Conservation (phyloP, 2,329 filamentous ascomycete genomes). For the Coniosporium uncinatum region DNA sequence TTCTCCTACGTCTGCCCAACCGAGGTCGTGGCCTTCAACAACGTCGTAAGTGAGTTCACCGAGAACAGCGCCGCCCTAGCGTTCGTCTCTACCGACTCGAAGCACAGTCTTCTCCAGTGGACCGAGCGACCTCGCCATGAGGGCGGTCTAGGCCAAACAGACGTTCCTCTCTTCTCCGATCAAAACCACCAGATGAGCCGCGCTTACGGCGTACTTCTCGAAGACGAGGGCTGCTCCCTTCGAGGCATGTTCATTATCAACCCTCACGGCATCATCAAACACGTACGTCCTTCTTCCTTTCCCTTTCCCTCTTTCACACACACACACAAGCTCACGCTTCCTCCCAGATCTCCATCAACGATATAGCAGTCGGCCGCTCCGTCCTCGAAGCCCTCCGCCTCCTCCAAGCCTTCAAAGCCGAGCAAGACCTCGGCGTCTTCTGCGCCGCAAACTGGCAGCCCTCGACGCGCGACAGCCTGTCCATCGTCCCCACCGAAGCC, state of each 20-base stretch:
- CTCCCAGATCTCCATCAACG: constrained; percentile 18
- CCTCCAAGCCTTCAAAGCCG: constrained; percentile 21
- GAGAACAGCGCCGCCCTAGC: constrained; percentile 32
- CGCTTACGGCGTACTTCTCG: constrained; percentile 20
- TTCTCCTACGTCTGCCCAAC: constrained; percentile 32
- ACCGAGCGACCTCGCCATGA: constrained; percentile 19
- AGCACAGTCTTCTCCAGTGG: constrained; percentile 21
- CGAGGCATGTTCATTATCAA: constrained; percentile 22
- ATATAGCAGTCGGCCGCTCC: constrained; percentile 19
- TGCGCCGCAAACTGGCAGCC: constrained; percentile 23
- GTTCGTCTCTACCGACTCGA: constrained; percentile 22
- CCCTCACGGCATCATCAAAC: constrained; percentile 17
- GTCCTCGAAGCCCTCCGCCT: constrained; percentile 21
- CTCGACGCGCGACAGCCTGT: constrained; percentile 8
- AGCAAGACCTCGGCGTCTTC: constrained; percentile 19
- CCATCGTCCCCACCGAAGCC: constrained; percentile 5
- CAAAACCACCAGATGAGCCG: constrained; percentile 17
- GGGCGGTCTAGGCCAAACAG: constrained; percentile 18
- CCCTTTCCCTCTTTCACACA: neutral
- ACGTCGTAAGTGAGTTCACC: constrained; percentile 53
- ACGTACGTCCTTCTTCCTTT: constrained; percentile 10
- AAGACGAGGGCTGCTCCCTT: constrained; percentile 19
- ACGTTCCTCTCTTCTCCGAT: constrained; percentile 20
- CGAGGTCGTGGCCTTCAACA: constrained; percentile 60
- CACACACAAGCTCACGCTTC: neutral